A percentile compares a stretch with the other conserved stretches of the same genome.
Conservation (phyloP, 176 grass and related monocot species). For the Saccharum officinarum region DNA sequence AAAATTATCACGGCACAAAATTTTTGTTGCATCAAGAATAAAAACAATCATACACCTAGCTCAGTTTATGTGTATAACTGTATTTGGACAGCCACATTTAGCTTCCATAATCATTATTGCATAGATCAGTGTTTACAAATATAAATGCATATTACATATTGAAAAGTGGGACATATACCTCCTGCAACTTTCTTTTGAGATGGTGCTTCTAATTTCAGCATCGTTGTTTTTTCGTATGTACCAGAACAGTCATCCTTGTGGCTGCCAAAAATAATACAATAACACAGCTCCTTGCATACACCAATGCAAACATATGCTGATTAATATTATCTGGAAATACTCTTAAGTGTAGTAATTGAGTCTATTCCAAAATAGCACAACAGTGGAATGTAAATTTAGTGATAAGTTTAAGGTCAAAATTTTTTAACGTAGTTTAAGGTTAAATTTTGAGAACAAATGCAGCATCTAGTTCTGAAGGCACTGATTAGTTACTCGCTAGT, state of each 20-base stretch:
- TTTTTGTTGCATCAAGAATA: not conserved
- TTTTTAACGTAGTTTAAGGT: not conserved
- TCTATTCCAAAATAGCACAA: constrained; percentile 12
- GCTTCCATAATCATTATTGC: not conserved
- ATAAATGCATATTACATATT: constrained; percentile 16
- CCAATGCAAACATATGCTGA: constrained; percentile 17
- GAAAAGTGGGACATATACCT: constrained; percentile 44
- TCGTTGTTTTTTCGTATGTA: constrained; percentile 40
- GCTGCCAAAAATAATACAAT: constrained; percentile 55
- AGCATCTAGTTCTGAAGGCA: not conserved
- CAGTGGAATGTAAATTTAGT: not conserved
- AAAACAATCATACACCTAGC: constrained; percentile 6
- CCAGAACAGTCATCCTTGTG: constrained; percentile 58
- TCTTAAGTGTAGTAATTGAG: not conserved
- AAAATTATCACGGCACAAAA: not conserved
- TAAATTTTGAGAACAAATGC: not conserved
- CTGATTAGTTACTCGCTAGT: not conserved
- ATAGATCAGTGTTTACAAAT: constrained; percentile 22
- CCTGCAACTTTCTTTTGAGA: constrained; percentile 41
- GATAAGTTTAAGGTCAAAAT: not conserved
- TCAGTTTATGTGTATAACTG: not conserved
- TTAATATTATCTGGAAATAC: constrained; percentile 23
- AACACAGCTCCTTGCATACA: constrained; percentile 10
- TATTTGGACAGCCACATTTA: constrained; percentile 13
- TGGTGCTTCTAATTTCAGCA: not conserved